Percentiles rank a stretch among this genome's conserved stretches.
Evolutionary conservation across 2,329 filamentous ascomycete genomes (phyloP).

Genomic region (Colletotrichum costaricense): DNA sequence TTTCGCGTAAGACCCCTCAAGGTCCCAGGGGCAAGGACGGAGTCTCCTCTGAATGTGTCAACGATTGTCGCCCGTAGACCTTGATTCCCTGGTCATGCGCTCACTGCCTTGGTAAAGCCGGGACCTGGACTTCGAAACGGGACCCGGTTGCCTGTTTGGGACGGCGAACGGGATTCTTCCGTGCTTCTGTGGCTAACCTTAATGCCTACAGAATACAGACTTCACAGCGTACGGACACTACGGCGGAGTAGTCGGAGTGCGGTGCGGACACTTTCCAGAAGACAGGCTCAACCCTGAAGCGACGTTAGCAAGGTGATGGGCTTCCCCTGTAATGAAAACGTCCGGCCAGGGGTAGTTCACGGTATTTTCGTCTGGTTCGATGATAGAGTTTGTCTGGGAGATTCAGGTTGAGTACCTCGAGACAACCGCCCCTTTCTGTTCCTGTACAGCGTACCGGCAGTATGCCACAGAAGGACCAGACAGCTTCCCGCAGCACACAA

Average conservation of each 20-base stretch:
- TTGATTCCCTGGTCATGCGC: slow-evolving; percentile 8
- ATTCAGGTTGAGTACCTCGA: background rate
- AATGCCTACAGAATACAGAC: background rate
- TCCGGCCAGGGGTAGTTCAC: slow-evolving; percentile 10
- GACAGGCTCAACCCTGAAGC: slow-evolving; percentile 18
- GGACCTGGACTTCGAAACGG: slow-evolving; percentile 1
- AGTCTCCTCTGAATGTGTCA: slow-evolving; percentile 8
- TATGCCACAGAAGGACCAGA: too few relatives aligned
- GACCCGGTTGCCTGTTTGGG: slow-evolving; percentile 24
- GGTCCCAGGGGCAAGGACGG: slow-evolving; percentile 13
- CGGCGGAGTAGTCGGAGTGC: slow-evolving; percentile 9
- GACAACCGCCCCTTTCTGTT: background rate
- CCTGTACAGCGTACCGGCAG: too few relatives aligned
- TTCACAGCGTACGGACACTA: background rate
- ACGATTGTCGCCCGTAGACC: background rate
- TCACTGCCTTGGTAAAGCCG: slow-evolving; percentile 3
- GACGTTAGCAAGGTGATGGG: slow-evolving; percentile 6
- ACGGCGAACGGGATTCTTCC: slow-evolving; percentile 22
- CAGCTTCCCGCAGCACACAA: background rate
- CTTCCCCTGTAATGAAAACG: background rate
- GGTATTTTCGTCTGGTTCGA: background rate
- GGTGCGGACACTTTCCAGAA: slow-evolving; percentile 4
- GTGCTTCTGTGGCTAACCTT: slow-evolving; percentile 20
- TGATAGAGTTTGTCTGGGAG: background rate
- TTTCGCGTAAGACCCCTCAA: background rate